Evolutionary conservation across 331 rosid genomes (phyloP).

Genomic region (Spiraea crenata): DNA sequence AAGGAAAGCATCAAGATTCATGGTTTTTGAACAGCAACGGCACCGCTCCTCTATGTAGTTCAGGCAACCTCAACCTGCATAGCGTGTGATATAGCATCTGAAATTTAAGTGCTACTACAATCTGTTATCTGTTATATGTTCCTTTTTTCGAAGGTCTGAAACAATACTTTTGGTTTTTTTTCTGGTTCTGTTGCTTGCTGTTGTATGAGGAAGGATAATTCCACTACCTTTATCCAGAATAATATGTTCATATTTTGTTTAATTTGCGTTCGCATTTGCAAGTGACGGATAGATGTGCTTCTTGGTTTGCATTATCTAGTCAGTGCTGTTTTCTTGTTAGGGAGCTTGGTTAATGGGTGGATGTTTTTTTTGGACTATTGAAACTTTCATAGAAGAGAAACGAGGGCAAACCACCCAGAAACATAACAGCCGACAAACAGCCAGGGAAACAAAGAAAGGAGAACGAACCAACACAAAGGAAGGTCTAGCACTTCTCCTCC

Average conservation of each 20-base stretch:
- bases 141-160: conserved; percentile 13
- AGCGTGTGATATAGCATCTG: conserved; percentile 3
- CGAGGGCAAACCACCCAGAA: no score
- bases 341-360: neutral
- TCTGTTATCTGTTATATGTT: conserved; percentile 13
- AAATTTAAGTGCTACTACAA: conserved; percentile 11
- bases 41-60: conserved; percentile 29
- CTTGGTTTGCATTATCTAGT: neutral
- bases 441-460: no score
- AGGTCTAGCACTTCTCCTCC: no score
- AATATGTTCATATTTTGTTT: conserved; percentile 29
- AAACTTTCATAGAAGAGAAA: no score
- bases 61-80: conserved; percentile 24
- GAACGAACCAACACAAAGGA: no score
- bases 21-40: conserved; percentile 36
- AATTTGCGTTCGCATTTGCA: no score
- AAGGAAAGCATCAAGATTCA: conserved; percentile 50
- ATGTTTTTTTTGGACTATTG: no score
- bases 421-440: no score
- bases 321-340: neutral
- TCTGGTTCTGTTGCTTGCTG: conserved; percentile 20
- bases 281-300: conserved; percentile 1
- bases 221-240: conserved; percentile 23
- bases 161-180: conserved; percentile 12
- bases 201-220: conserved; percentile 37